These are phyloP conservation scores for Irpex lacteus DNA, from an alignment of 1,284 basidiomycete genomes.

Conservation along the genomic window DNA sequence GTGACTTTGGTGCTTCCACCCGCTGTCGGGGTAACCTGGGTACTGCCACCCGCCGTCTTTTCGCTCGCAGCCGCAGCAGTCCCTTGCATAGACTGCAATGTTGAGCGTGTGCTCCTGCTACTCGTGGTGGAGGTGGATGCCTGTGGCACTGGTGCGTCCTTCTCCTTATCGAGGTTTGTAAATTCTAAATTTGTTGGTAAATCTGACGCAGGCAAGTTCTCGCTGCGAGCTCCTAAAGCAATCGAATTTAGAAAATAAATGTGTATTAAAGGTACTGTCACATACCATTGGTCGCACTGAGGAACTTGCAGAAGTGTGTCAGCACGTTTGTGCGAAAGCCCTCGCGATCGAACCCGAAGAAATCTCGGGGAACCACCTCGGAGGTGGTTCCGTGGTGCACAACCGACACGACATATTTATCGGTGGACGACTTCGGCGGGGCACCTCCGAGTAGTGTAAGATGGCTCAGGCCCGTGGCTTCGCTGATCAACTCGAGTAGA, in stretches of 20 bases:
- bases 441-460: not conserved
- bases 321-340: not conserved
- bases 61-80: too few relatives aligned
- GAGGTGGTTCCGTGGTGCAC: not conserved
- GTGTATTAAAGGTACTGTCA: too few relatives aligned
- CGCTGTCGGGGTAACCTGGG: not conserved
- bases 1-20: too few relatives aligned
- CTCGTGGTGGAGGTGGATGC: not conserved
- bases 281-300: not conserved
- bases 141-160: not conserved
- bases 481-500: not conserved
- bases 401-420: not conserved
- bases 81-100: too few relatives aligned
- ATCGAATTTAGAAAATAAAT: too few relatives aligned
- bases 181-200: not conserved
- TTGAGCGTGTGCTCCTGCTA: not conserved
- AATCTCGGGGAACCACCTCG: not conserved
- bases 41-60: too few relatives aligned
- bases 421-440: not conserved
- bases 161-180: not conserved
- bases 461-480: not conserved
- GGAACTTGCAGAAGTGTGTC: not conserved
- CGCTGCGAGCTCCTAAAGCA: not conserved
- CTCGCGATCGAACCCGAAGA: not conserved
- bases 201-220: not conserved